phyloP scores from a whole-genome alignment of 129 eudicot genomes.

The Daucus carota region DH1_v3.0 NC_030384.2:43178501-43179000 shows the following conservation, averaged over 20 bases:
- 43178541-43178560: slow-evolving; percentile 8
- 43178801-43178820: no score
- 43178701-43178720: neutral
- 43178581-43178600: slow-evolving; percentile 19
- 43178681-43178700: neutral
- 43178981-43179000: no score
- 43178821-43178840: neutral
- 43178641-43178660: neutral
- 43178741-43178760: neutral
- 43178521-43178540: slow-evolving; percentile 25
- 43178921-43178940: no score
- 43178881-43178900: no score
- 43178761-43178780: neutral
- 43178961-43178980: no score
- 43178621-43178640: neutral
- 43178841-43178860: neutral
- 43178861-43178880: no score
- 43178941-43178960: no score
- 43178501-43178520: slow-evolving; percentile 26
- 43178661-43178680: no score
- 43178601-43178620: neutral
- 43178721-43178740: neutral
- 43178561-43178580: slow-evolving; percentile 15
- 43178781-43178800: neutral
- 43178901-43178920: no score